Base-by-base conservation (phyloP, 495 filamentous ascomycete species). In the Penicillium bovifimosum region DNA sequence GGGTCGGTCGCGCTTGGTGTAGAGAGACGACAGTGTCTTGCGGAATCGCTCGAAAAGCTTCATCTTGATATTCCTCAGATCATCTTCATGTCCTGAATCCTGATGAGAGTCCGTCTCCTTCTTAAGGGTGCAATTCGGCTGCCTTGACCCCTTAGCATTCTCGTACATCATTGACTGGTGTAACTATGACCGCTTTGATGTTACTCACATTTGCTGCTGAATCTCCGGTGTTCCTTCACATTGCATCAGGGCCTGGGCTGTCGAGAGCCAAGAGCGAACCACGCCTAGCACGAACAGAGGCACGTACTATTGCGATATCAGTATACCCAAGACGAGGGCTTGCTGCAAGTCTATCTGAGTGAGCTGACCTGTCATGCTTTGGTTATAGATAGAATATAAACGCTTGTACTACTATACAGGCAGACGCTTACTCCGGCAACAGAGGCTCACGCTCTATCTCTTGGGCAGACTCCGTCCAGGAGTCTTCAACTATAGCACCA, bases 401-500 rank as follows among this genome's bases (percentile, higher is more conserved):
- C 8, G 14, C 31, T 33, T 47, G 50, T 39, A 8, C 27, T 26
- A 46, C 42, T 36, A 27, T 43, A 52, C 49, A 34, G n/a, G 6
- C 5, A 7, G 14, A 31, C 13, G n/a, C n/a, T 29, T 48, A 54
- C 18, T 41, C 43, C 10, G 20, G 24, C 51, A 54, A 17, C 35
- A 55, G 34, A 6, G 47, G 53, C 18, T 55, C 47, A 18, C 53
- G 46, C 18, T 51, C 53, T 40, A 34, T 20, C 17, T 51, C 46
- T n/a, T 45, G 43, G 9, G 48, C 48, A 47, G 50, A 52, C 14
- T 52, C 51, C 11, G 27, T 31, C 51, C 42, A 46, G 1, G 20
- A 41, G 9, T 41, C 43, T 18, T 41, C 27, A 16, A 32, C 43
- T 1, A 54, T 7, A 28, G 28, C 26, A 35, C 50, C 35, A 38